Percentiles rank a stretch among this genome's conserved stretches.
These are phyloP conservation scores for Pseudoturritis turrita DNA, from an alignment of 345 rosid species.

Conservation along the genomic window DNA sequence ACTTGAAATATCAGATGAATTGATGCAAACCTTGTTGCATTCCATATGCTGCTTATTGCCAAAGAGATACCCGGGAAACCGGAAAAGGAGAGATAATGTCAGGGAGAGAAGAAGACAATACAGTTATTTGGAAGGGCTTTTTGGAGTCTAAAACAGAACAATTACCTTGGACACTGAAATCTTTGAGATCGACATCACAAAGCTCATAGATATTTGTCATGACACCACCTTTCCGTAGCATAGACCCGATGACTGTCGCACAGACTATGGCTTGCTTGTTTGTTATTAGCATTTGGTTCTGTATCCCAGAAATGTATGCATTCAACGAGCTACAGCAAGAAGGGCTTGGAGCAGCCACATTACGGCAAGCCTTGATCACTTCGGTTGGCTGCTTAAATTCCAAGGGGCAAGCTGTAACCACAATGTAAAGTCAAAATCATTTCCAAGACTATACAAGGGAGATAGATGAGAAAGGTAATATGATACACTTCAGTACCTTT, in stretches of 20 bases:
- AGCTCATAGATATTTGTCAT: conserved; percentile 85
- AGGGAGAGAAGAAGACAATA: conserved; percentile 5
- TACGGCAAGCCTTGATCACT: conserved; percentile 80
- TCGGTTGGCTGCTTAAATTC: conserved; percentile 71
- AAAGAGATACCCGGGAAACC: conserved; percentile 25
- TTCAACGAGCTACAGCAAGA: conserved; percentile 90
- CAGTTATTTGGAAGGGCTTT: neutral
- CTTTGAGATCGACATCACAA: conserved; percentile 94
- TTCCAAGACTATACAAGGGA: neutral
- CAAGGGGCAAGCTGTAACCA: conserved; percentile 85
- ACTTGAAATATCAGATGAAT: neutral
- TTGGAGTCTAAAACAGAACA: neutral
- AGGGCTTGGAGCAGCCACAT: conserved; percentile 87
- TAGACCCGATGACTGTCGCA: conserved; percentile 77
- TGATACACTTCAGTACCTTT: conserved; percentile 45
- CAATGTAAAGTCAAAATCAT: conserved; percentile 2
- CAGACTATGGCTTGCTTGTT: conserved; percentile 95
- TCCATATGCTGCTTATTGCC: conserved; percentile 58
- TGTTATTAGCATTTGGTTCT: conserved; percentile 90
- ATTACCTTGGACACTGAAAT: conserved; percentile 89
- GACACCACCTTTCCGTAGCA: conserved; percentile 80
- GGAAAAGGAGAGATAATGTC: conserved; percentile 26
- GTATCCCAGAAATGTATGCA: conserved; percentile 73
- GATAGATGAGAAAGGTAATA: neutral
- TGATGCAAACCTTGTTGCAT: conserved; percentile 61